phyloP scores from a whole-genome alignment of 495 filamentous ascomycete genomes.

The Penicillium bovifimosum region DNA sequence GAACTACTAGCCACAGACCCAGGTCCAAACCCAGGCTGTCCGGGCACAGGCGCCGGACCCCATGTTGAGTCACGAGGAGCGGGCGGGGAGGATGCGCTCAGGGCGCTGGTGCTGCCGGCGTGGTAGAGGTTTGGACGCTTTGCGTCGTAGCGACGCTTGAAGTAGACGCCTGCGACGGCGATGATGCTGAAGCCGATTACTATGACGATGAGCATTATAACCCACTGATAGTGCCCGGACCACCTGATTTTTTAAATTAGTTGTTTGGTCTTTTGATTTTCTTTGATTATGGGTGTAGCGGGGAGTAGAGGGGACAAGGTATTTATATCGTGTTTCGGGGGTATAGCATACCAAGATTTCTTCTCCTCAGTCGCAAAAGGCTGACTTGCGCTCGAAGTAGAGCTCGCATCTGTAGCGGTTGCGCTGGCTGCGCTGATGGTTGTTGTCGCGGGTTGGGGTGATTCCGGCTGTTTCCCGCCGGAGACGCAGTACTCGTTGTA shows the following conservation, averaged over 20 bases:
- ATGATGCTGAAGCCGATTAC: constrained; percentile 40
- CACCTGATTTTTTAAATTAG: constrained; percentile 31
- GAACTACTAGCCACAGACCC: constrained; percentile 32
- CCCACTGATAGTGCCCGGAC: constrained; percentile 47
- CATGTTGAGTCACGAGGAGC: neutral
- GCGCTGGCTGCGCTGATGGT: constrained; percentile 3
- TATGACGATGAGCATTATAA: constrained; percentile 51
- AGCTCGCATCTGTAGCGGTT: neutral
- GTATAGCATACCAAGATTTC: constrained; percentile 25
- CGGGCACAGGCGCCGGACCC: neutral
- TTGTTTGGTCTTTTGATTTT: too few species aligned
- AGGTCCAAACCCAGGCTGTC: neutral
- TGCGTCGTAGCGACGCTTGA: constrained; percentile 46
- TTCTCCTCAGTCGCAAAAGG: constrained; percentile 6
- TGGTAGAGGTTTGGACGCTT: constrained; percentile 38
- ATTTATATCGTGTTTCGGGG: neutral
- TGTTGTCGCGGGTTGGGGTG: constrained; percentile 13
- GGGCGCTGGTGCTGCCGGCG: constrained; percentile 14
- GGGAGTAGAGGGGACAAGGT: neutral
- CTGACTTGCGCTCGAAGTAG: neutral
- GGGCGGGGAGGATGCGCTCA: constrained; percentile 5
- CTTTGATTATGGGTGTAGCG: too few species aligned
- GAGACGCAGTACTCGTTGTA: constrained; percentile 41
- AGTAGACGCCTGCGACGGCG: constrained; percentile 33
- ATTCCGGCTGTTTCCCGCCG: constrained; percentile 18